Evolutionary conservation across 2,329 filamentous ascomycete species (phyloP).

Genomic region (Cyphellophora attinorum): DNA sequence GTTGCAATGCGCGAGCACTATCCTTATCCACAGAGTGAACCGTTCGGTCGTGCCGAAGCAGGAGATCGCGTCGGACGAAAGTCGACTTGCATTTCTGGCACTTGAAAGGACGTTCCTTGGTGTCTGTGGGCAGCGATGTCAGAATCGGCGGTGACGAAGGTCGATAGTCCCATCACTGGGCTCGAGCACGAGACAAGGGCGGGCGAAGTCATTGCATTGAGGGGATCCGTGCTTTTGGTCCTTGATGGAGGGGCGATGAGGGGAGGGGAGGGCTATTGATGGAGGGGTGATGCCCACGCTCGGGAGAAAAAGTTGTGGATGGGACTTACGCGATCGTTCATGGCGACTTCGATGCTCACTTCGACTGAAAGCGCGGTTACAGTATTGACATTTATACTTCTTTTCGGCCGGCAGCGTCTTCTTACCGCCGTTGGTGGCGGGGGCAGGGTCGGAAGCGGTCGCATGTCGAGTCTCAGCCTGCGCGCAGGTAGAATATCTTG

Average conservation of each 20-base stretch:
- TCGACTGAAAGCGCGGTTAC: conserved; percentile 91
- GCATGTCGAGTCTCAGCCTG: conserved; percentile 17
- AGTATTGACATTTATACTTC: conserved; percentile 99
- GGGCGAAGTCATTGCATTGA: too few species aligned
- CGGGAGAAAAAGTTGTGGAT: conserved; percentile 16
- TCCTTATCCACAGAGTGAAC: conserved; percentile 97
- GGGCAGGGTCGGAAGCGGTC: conserved; percentile 19
- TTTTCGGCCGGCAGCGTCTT: conserved; percentile 75
- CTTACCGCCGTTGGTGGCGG: conserved; percentile 45
- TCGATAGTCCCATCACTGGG: too few species aligned
- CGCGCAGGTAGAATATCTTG: conserved; percentile 3
- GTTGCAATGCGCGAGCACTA: conserved; percentile 77
- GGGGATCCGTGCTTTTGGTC: conserved; percentile 14
- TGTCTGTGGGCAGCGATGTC: too few species aligned
- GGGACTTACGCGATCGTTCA: conserved; percentile 94
- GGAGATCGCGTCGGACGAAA: conserved; percentile 91
- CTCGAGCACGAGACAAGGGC: too few species aligned
- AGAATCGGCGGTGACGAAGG: too few species aligned
- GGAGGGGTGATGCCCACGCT: conserved; percentile 17
- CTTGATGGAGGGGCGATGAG: conserved; percentile 3
- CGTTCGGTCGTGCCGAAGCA: conserved; percentile 93
- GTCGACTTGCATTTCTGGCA: conserved; percentile 97
- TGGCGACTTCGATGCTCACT: conserved; percentile 96
- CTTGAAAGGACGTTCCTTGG: conserved; percentile 97
- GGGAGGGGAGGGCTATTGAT: conserved; percentile 3